phyloP scores from a whole-genome alignment of 1,139 yeast genomes.

The Pneumocystis carinii region DNA sequence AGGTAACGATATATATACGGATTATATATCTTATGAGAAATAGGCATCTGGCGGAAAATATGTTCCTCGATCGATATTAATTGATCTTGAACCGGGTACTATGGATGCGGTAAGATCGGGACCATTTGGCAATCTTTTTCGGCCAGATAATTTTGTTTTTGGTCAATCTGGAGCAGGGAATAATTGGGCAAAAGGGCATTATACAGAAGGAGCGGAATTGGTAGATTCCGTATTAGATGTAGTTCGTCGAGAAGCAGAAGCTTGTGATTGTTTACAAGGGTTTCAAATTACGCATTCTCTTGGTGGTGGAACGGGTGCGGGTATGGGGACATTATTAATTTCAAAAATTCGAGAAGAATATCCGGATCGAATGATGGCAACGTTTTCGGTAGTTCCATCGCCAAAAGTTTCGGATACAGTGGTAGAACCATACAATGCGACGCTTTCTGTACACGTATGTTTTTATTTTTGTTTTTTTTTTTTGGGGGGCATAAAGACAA shows the following conservation, averaged over 20 bases:
- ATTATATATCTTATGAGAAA: background rate
- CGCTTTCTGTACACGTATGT: constrained; percentile 24
- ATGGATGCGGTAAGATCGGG: constrained; percentile 31
- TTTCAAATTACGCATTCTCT: constrained; percentile 34
- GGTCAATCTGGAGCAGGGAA: constrained; percentile 36
- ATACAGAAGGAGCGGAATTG: constrained; percentile 35
- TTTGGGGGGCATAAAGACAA: background rate
- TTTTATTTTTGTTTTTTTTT: constrained; percentile 9
- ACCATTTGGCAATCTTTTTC: constrained; percentile 29
- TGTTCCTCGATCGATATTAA: constrained; percentile 34
- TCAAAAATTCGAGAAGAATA: constrained; percentile 31
- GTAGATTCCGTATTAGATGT: constrained; percentile 34
- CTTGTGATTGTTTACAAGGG: constrained; percentile 32
- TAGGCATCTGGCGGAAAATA: constrained; percentile 28
- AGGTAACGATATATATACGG: constrained; percentile 10
- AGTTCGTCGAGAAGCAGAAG: constrained; percentile 33
- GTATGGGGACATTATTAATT: constrained; percentile 31
- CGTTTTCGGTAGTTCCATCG: constrained; percentile 33
- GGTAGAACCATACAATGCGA: constrained; percentile 33
- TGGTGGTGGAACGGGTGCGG: constrained; percentile 36
- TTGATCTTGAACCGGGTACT: constrained; percentile 34
- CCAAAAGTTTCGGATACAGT: constrained; percentile 34
- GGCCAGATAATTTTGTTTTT: constrained; percentile 33
- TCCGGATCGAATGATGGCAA: constrained; percentile 33
- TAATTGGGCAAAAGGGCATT: constrained; percentile 36